These are phyloP conservation scores for Mycena belliarum DNA, from an alignment of 768 basidiomycete species.

Conservation along the genomic window DNA sequence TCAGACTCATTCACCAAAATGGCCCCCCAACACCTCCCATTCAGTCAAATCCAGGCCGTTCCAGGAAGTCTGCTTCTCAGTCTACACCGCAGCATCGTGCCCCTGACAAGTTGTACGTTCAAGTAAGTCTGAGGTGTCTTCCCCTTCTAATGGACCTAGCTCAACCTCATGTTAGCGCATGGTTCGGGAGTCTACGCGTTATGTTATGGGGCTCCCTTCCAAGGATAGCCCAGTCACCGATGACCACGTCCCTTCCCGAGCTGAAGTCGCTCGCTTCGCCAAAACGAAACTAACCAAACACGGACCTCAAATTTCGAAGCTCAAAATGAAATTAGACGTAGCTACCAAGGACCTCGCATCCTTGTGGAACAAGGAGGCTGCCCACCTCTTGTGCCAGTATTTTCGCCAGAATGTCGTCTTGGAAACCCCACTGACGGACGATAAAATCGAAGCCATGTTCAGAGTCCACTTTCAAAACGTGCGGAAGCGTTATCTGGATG, in stretches of 20 bases:
- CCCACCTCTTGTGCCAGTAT: background rate
- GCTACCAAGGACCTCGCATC: background rate
- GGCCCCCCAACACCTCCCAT: too few species aligned
- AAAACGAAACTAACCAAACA: background rate
- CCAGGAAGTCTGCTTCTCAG: too few species aligned
- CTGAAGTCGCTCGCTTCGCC: background rate
- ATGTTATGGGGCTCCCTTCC: background rate
- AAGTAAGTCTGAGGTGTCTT: too few species aligned
- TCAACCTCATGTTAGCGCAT: background rate
- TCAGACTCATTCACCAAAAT: too few species aligned
- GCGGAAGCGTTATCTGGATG: background rate
- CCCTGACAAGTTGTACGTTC: too few species aligned
- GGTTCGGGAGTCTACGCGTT: background rate
- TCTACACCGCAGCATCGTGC: too few species aligned
- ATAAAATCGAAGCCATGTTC: background rate
- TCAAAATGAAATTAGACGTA: background rate
- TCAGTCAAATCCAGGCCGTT: too few species aligned
- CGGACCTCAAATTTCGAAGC: background rate
- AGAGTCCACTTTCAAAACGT: background rate
- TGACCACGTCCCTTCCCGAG: background rate
- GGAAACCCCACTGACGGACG: background rate
- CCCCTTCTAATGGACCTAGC: too few species aligned
- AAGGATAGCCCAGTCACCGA: background rate
- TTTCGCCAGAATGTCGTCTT: background rate
- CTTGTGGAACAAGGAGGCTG: background rate